Base-by-base conservation (phyloP, 2,329 filamentous ascomycete species). In the Biscogniauxia mediterranea region DNA sequence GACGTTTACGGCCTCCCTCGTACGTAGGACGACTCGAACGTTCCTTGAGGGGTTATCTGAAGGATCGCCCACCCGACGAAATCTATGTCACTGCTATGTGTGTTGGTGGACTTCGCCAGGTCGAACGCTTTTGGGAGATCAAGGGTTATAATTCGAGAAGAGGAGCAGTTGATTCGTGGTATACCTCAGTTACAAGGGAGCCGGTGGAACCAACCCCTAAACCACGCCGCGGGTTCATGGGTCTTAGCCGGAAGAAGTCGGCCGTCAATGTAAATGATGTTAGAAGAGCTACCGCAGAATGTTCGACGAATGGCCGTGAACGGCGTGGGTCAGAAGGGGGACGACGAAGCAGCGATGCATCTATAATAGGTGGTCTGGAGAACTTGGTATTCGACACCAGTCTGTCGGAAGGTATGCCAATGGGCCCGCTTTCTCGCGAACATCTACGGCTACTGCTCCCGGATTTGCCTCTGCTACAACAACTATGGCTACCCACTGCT, bases 61-160 rank as follows among this genome's bases (percentile, higher is more conserved):
- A 84, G 64, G 86, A 88, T 63, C 83, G 83, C 66, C 86, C 86
- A 0, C 73, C 85, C 1, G 86, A 89, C 60, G 85, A 89, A 52
- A 78, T 89, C 0, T 86, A 88, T 64, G 81, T 83, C 9, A 83
- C 86, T 2, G 83, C 87, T 13, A 69, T 89, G 9, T 84, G 82
- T 52, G 76, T 89, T 11, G 86, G 86, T 38, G 86, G 86, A 1
- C 74, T 89, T 59, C 80, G 86, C 8, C 84, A 89, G 68, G 85
- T 88, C 1, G 84, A 88, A 66, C 79, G 82, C 52, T 80, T 89
- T 42, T 89, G 86, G 86, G 85, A 88, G 69, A 85, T 86, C 49
- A 87, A 87, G 68, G 85, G 86, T 1, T 89, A 89, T 73, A 89
- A 87, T 69, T 78, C 78, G 56, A 79, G 86, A 32, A 80, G 85